Evolutionary conservation across 2,329 filamentous ascomycete genomes (phyloP), one percentile per base, ranked within the genome.

Genomic region (Ilyonectria mors-panacis): DNA sequence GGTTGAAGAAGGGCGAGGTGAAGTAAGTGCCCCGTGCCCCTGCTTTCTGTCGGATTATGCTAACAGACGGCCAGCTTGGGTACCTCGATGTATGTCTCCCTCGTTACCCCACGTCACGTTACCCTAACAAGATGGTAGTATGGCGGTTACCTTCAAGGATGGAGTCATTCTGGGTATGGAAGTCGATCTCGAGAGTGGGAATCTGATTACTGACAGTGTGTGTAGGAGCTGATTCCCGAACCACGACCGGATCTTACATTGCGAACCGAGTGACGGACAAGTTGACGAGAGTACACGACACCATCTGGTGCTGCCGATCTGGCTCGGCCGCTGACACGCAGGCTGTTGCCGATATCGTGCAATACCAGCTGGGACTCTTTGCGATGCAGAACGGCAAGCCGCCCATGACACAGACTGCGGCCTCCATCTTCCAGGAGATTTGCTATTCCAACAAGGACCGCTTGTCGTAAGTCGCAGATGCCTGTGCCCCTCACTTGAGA

Each of bases 231-330:
- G 96, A 99, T 83, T 98, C 94, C 78, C 91, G 96, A 86, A 99
- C 96, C 73, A 99, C 96, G 53, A 99, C 95, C 62, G 96, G 96
- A 77, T 91, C 95, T 76, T 99, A 98, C 88, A 98, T 99, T 80
- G 96, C 96, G 77, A 99, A 99, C 84, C 92, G 96, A 87, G 96
- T 99, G 73, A 99, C 96, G 72, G 96, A 99, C 88, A 99, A 99
- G 88, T 91, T 99, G 81, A 99, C 96, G 78, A 93, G 95, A 86
- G 95, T 99, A 68, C 93, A 97, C 85, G 96, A 99, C 83, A 98
- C 95, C 66, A 98, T 99, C 84, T 99, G 96, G 96, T 99, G 96
- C 86, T 99, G 96, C 86, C 92, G 96, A 78, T 98, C 96, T 68
- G 96, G 96, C 58, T 99, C 96, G 28, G 96, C 96, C 35, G 96